A percentile compares a stretch with the other conserved stretches of the same genome.
Evolutionary conservation across 2,329 filamentous ascomycete species (phyloP).

Genomic region (Talaromyces verruculosus): DNA sequence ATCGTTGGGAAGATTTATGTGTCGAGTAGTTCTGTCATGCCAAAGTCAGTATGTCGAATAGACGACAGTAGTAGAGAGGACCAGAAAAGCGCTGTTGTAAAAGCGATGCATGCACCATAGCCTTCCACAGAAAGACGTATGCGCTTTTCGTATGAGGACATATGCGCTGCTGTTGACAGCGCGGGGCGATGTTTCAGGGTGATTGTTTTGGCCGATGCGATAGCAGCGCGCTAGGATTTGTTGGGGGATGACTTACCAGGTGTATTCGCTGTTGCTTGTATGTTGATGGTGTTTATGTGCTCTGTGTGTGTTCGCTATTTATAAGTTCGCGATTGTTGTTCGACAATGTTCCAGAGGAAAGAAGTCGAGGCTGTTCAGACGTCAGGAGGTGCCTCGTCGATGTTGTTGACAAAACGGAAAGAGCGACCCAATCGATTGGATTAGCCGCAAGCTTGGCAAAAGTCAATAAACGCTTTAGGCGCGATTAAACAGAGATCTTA

Average conservation of each 20-base stretch:
- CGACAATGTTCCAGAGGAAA: background rate
- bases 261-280: background rate
- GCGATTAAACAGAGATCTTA: background rate
- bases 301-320: background rate
- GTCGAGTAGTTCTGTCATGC: background rate
- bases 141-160: background rate
- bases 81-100: too few species aligned
- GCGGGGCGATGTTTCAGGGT: constrained; percentile 3
- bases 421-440: background rate
- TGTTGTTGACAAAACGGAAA: background rate
- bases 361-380: background rate
- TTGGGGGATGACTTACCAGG: background rate
- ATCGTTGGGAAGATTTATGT: background rate
- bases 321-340: background rate
- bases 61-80: background rate
- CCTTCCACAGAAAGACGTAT: background rate
- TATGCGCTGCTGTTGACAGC: background rate
- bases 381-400: background rate
- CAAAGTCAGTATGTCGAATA: background rate
- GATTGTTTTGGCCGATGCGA: constrained; percentile 8
- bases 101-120: background rate
- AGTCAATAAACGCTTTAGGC: constrained; percentile 2
- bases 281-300: background rate
- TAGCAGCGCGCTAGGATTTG: background rate
- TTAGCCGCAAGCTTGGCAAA: constrained; percentile 16